Percentiles rank a stretch among this genome's conserved stretches.
Evolutionary conservation across 768 basidiomycete species (phyloP).

Genomic region (Phylloporus scabripes): DNA sequence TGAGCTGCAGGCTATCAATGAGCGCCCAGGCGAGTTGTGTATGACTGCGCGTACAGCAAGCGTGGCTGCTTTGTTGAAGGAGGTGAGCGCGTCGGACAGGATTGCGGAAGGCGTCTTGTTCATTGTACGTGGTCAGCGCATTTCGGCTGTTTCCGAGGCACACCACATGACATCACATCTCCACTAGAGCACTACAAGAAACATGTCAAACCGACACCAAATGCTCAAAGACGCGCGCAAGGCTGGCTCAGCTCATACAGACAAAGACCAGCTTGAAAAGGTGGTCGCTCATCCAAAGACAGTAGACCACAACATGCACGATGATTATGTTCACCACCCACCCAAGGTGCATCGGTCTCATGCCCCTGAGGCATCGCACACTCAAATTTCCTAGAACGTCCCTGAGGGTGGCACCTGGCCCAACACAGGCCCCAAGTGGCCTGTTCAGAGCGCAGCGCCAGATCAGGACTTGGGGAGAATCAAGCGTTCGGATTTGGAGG

Average conservation of each 20-base stretch:
- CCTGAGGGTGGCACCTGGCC: not conserved
- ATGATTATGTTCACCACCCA: slow-evolving; percentile 24
- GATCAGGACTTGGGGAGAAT: slow-evolving; percentile 14
- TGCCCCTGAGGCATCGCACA: not conserved
- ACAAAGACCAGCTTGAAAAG: not conserved
- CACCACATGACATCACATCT: slow-evolving; percentile 3
- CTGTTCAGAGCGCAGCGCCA: slow-evolving; percentile 7
- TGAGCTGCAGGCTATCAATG: slow-evolving; percentile 36
- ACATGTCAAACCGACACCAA: not conserved
- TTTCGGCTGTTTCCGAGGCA: slow-evolving; percentile 22
- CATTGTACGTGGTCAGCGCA: slow-evolving; percentile 20
- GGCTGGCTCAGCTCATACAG: not conserved
- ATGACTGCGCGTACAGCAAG: slow-evolving; percentile 32
- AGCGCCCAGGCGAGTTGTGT: not conserved
- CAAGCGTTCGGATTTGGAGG: slow-evolving; percentile 15
- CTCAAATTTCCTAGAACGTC: slow-evolving; percentile 12
- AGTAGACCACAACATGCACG: slow-evolving; percentile 30
- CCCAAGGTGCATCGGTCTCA: not conserved
- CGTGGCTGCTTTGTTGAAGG: slow-evolving; percentile 37
- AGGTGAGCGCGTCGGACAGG: slow-evolving; percentile 38
- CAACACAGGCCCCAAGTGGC: slow-evolving; percentile 18
- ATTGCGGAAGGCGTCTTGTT: slow-evolving; percentile 33
- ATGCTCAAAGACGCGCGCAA: not conserved
- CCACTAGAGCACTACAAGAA: not conserved
- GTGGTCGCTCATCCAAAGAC: not conserved